Percentiles rank a stretch among this genome's conserved stretches.
Evolutionary conservation across 306 rosid species (phyloP).

Genomic region (Vigna radiata): DNA sequence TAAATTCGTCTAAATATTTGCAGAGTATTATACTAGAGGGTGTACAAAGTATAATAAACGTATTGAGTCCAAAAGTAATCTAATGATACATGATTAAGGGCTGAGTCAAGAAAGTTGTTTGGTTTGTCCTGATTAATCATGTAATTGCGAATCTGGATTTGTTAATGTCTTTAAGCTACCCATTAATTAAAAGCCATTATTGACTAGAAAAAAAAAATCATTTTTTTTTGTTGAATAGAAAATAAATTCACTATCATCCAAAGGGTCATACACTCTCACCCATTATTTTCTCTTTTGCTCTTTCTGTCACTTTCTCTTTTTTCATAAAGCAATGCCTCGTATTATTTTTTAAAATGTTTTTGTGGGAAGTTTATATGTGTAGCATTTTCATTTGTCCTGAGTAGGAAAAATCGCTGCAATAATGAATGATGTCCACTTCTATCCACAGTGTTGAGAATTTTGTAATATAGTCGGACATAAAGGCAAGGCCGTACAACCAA

Average conservation of each 20-base stretch:
- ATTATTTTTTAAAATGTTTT: background rate
- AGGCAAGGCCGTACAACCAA: conserved; percentile 4
- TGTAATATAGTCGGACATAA: background rate
- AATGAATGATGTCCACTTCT: conserved; percentile 11
- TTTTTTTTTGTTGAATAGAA: background rate
- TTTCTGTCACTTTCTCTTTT: background rate
- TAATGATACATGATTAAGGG: background rate
- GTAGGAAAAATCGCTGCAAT: conserved; percentile 23
- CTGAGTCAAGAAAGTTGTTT: background rate
- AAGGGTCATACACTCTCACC: background rate
- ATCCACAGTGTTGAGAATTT: conserved; percentile 5
- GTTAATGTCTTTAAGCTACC: background rate
- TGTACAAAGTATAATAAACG: background rate
- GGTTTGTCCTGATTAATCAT: background rate
- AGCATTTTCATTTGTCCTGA: background rate
- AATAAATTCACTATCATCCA: background rate
- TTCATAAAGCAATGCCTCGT: conserved; percentile 3
- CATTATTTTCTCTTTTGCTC: background rate
- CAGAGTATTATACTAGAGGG: background rate
- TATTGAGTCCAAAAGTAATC: background rate
- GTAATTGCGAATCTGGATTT: conserved; percentile 35
- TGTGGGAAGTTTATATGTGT: background rate
- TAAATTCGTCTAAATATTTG: background rate
- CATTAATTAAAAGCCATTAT: background rate
- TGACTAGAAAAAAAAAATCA: background rate